Conservation (phyloP, 371 early-diverging fungal species). For the Circinella minor region DNA sequence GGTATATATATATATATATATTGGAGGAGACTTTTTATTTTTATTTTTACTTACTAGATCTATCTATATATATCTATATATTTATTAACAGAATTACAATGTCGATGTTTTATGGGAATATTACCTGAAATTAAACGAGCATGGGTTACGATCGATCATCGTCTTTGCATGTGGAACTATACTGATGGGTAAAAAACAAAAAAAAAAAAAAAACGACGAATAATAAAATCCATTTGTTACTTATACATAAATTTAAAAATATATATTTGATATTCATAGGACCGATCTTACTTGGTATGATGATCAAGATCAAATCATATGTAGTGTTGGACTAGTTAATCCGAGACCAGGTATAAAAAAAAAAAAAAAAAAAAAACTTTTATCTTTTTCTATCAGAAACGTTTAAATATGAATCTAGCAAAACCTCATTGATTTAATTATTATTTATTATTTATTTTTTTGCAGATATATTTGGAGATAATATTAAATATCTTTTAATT, state of each 20-base stretch:
- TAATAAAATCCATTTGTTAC: too few species aligned
- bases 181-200: conserved; percentile 47
- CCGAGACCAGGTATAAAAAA: conserved; percentile 75
- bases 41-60: background rate
- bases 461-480: conserved; percentile 76
- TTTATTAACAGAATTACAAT: conserved; percentile 56
- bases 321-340: conserved; percentile 76
- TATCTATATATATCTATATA: background rate
- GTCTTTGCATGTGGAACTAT: conserved; percentile 84
- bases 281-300: conserved; percentile 73
- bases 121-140: conserved; percentile 79
- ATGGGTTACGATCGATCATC: conserved; percentile 81
- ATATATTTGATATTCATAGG: too few species aligned
- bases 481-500: conserved; percentile 78
- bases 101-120: conserved; percentile 84
- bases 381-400: too few species aligned
- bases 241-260: too few species aligned
- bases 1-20: too few species aligned
- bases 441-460: background rate
- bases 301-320: conserved; percentile 87
- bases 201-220: background rate
- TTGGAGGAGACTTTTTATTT: too few species aligned
- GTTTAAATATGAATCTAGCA: too few species aligned
- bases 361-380: too few species aligned
- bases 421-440: too few species aligned